These are phyloP conservation scores for Pyrenopolyporus hunteri DNA, from an alignment of 495 filamentous ascomycete species.

Conservation along the genomic window DNA sequence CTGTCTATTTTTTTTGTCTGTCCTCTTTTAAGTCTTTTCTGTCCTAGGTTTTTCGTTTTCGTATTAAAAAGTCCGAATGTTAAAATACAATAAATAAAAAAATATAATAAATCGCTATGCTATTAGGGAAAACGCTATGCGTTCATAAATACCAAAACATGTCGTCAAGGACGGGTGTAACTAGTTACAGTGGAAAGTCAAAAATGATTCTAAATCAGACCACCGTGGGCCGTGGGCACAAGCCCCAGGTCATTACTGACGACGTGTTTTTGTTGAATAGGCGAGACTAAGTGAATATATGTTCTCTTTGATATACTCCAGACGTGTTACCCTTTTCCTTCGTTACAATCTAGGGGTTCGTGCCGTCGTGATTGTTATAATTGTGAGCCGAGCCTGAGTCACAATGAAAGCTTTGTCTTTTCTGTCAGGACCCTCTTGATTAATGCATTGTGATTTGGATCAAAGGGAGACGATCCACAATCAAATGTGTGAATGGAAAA, in stretches of 20 bases:
- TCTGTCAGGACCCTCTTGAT: not conserved
- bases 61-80: conserved; percentile 2
- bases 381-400: conserved; percentile 12
- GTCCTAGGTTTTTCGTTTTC: not conserved
- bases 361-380: conserved; percentile 9
- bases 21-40: not conserved
- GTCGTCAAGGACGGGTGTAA: conserved; percentile 17
- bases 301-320: conserved; percentile 13
- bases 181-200: conserved; percentile 23
- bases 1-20: not conserved
- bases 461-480: conserved; percentile 9
- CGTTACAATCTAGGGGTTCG: conserved; percentile 2
- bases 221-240: not conserved
- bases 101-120: conserved; percentile 6
- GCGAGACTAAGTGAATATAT: not conserved
- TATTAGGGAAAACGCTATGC: conserved; percentile 2
- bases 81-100: not conserved
- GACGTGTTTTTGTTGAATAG: conserved; percentile 17
- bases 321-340: conserved; percentile 11
- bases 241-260: conserved; percentile 15
- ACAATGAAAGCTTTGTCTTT: conserved; percentile 21
- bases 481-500: not conserved
- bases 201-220: conserved; percentile 10
- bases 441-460: conserved; percentile 24
- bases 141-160: conserved; percentile 18